Evolutionary conservation across 2,329 filamentous ascomycete species (phyloP).

Genomic region (Seiridium cupressi): DNA sequence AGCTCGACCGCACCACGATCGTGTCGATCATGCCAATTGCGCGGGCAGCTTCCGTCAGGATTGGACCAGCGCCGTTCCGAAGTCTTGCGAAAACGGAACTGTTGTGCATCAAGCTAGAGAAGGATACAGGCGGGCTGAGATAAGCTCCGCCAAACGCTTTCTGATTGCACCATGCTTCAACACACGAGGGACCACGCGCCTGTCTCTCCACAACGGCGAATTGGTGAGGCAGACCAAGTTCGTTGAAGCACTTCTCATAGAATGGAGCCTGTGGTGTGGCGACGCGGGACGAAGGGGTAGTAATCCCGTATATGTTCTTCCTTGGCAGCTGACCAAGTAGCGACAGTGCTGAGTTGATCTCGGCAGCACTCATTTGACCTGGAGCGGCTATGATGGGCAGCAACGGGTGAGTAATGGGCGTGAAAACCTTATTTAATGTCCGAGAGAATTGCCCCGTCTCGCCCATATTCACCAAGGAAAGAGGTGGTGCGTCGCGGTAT

Average conservation of each 20-base stretch:
- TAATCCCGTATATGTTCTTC: constrained; percentile 78
- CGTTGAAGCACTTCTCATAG: constrained; percentile 81
- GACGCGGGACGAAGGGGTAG: constrained; percentile 61
- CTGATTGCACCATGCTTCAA: constrained; percentile 72
- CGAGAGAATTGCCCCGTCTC: constrained; percentile 82
- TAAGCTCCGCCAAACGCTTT: constrained; percentile 80
- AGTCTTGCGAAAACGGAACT: constrained; percentile 50
- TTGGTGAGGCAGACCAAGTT: constrained; percentile 81
- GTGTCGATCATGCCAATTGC: constrained; percentile 82
- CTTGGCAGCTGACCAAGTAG: constrained; percentile 79
- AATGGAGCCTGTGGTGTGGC: constrained; percentile 75
- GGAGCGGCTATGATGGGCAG: constrained; percentile 82
- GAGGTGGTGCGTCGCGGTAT: constrained; percentile 66
- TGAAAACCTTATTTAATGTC: constrained; percentile 82
- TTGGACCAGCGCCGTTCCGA: constrained; percentile 50
- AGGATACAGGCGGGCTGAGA: constrained; percentile 69
- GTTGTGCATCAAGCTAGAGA: constrained; percentile 57
- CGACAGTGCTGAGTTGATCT: constrained; percentile 78
- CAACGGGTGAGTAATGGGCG: constrained; percentile 82
- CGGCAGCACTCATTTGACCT: constrained; percentile 79
- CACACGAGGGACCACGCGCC: constrained; percentile 59
- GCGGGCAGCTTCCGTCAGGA: constrained; percentile 71
- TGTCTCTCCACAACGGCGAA: constrained; percentile 74
- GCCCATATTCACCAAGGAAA: constrained; percentile 87
- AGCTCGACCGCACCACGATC: constrained; percentile 62